Base-by-base conservation (phyloP, 225 moss, liverwort and hornwort species). In the Neckera pumila region DNA sequence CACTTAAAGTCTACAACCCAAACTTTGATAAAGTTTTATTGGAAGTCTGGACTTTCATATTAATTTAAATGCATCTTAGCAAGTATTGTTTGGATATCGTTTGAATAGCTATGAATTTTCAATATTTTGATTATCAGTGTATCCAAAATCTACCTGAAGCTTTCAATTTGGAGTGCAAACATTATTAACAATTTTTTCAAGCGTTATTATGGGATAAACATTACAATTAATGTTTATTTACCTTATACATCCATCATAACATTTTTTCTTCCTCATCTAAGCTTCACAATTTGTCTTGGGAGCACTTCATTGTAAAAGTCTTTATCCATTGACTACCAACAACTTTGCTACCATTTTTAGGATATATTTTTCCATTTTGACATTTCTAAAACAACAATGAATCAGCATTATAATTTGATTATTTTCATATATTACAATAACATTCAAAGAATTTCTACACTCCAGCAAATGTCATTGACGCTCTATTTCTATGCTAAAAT, bases 181-280 rank as follows among this genome's bases (percentile, higher is more conserved):
- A 34, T 10, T 36, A 36, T 34, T 65, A 65, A 65, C 6, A 65
- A 65, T 19, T 10, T 17, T 65, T 65, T 65, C 19, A 65, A 65
- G 19, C 0, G 0, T 64, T 19, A 0, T 19, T 65, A 34, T 19
- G 1, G 19, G 3, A 65, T 19, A 36, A 18, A 18, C 3, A 9
- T 34, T 34, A 5, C 17, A 9, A 34, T 34, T 18, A 34, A 65
- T 10, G 34, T 65, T 18, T 34, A 18, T 18, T 34, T 63, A 34
- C 0, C 18, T 34, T 34, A 34, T 10, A 3, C 18, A 65, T 66
- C 12, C 3, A 38, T 13, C 12, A 22, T 6, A 69, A n/a, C 22
- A 38, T 38, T 69, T n/a, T 22, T 6, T 67, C 7, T 17, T 18
- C 38, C 1, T 38, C 38, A 38, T 38, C 12, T 12, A 38, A 21